These are phyloP conservation scores for Calonectria hongkongensis DNA, from an alignment of 2,329 filamentous ascomycete species.

Conservation along the genomic window DNA sequence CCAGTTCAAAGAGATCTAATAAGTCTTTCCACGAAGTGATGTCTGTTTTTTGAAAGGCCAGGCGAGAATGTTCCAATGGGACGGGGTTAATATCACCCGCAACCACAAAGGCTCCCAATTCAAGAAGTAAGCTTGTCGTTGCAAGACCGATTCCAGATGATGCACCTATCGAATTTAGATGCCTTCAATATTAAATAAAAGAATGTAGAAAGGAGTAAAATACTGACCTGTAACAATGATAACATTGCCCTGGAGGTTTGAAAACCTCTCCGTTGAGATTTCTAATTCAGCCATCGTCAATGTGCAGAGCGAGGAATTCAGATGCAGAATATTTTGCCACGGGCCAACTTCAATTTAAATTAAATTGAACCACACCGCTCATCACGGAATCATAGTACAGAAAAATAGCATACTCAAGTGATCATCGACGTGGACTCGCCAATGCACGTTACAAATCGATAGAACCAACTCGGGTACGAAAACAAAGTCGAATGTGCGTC, in stretches of 20 bases:
- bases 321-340: background rate
- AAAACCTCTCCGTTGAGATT: conserved; percentile 66
- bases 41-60: conserved; percentile 61
- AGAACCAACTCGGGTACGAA: background rate
- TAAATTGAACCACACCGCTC: background rate
- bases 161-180: conserved; percentile 61
- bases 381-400: background rate
- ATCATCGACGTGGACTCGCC: background rate
- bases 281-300: conserved; percentile 64
- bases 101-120: conserved; percentile 72
- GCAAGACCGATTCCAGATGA: conserved; percentile 77
- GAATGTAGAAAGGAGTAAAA: background rate
- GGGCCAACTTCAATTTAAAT: background rate
- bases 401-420: background rate
- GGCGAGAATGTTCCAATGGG: conserved; percentile 57
- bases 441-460: background rate
- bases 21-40: conserved; percentile 71
- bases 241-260: conserved; percentile 67
- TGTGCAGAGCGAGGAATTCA: background rate
- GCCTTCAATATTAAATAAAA: background rate
- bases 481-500: background rate
- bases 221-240: conserved; percentile 68
- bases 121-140: conserved; percentile 70
- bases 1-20: conserved; percentile 69
- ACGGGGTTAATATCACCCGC: conserved; percentile 70